These are phyloP conservation scores for Pseudogymnoascus sp. DNA, from an alignment of 2,329 filamentous ascomycete species.

Conservation along the genomic window DNA sequence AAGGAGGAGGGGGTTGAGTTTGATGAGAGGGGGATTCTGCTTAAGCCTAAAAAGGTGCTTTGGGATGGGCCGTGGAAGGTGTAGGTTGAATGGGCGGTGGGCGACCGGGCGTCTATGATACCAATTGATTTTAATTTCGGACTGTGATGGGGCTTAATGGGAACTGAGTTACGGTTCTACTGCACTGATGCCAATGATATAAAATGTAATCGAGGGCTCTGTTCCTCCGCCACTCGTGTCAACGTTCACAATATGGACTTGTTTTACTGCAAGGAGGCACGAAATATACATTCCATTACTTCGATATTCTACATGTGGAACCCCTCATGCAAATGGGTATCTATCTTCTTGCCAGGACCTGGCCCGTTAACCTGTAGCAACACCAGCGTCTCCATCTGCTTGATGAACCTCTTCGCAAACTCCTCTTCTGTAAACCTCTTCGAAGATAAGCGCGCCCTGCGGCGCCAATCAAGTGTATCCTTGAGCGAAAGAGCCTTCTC, in stretches of 20 bases:
- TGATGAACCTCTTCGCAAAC: constrained; percentile 73
- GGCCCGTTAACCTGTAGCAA: constrained; percentile 28
- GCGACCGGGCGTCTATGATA: neutral
- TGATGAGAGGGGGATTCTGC: constrained; percentile 36
- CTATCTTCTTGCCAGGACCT: neutral
- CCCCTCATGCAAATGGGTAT: constrained; percentile 2
- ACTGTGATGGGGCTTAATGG: neutral
- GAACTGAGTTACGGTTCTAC: neutral
- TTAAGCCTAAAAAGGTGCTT: constrained; percentile 2
- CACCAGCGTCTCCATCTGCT: constrained; percentile 67
- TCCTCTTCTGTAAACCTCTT: constrained; percentile 80
- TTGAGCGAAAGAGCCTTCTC: constrained; percentile 59
- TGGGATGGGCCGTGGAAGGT: constrained; percentile 9
- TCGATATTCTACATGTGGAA: constrained; percentile 6
- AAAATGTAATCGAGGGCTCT: neutral
- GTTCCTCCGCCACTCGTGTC: neutral
- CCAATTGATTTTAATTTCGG: neutral
- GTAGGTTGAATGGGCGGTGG: neutral
- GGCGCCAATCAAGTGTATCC: constrained; percentile 67
- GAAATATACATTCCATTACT: neutral
- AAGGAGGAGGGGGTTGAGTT: constrained; percentile 41
- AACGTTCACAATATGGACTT: neutral
- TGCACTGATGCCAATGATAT: neutral
- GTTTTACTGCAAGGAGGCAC: neutral
- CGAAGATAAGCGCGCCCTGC: constrained; percentile 68